Base-by-base conservation (phyloP, 805 yeast genomes). In the Wickerhamomyces strasburgensis region DNA sequence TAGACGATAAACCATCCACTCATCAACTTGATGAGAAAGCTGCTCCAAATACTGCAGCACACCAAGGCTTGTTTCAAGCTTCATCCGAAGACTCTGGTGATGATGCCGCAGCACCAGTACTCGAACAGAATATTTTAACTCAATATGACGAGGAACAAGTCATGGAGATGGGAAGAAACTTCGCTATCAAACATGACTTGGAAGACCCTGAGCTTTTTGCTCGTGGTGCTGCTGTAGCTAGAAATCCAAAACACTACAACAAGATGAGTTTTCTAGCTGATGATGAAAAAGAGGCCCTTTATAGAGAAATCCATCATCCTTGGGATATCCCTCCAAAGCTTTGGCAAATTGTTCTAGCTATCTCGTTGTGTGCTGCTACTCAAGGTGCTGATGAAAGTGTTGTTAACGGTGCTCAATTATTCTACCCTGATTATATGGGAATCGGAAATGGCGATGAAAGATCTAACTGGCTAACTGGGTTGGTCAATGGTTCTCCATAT, bases 371-470 rank as follows among this genome's bases (percentile, higher is more conserved):
- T 35, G 89, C 88, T 15, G 84, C 84, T 15, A 82, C 80, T 28
- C 87, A 80, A 57, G 88, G 89, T 57, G 80, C 82, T 80, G 88
- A 82, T 60, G 86, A 82, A 57, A 66, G 84, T 5, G 86, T 82
- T 16, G 74, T 81, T 42, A 80, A 80, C 49, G 89, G 89, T 46
- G 88, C 88, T 6, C 67, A 73, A 37, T 58, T 81, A 35, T 75
- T 73, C 52, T 81, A 77, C 55, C 84, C 84, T 2, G 37, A 46
- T 2, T 70, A 63, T 16, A 67, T 81, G 54, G 80, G 78, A 3
- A 65, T 82, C 30, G 70, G 63, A 14, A 49, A 58, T 14, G 68
- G 58, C 15, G 64, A 68, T 31, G 63, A 70, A 31, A 58, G 75
- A 48, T 68, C 75, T 30, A 70, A 72, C 35, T 74, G 81, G 72